Percentiles rank a stretch among this genome's conserved stretches.
Evolutionary conservation across 257 asterid genomes (phyloP).

Genomic region (Solanum sitiens): DNA sequence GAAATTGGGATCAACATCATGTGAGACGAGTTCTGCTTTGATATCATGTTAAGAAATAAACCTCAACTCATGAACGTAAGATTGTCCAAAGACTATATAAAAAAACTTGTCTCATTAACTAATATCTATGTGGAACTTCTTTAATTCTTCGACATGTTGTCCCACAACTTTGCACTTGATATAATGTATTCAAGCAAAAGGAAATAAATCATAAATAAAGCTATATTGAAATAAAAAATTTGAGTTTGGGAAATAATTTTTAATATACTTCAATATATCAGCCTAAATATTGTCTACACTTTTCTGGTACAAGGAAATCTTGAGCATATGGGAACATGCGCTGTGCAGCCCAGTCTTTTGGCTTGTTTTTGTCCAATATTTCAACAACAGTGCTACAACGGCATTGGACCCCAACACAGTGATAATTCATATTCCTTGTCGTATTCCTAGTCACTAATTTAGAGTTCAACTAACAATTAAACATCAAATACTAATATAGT

Average conservation of each 20-base stretch:
- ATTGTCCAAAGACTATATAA: too few species aligned
- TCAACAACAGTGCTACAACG: slow-evolving; percentile 77
- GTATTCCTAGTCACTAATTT: neutral
- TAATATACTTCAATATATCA: neutral
- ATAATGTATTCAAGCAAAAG: neutral
- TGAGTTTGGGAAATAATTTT: neutral
- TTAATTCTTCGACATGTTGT: neutral
- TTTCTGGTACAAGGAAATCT: slow-evolving; percentile 5
- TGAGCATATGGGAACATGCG: slow-evolving; percentile 40
- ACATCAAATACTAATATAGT: neutral
- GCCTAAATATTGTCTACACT: neutral
- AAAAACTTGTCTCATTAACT: too few species aligned
- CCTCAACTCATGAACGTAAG: too few species aligned
- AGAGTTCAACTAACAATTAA: neutral
- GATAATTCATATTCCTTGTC: slow-evolving; percentile 23
- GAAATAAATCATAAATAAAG: neutral
- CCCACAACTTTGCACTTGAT: neutral
- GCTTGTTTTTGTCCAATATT: slow-evolving; percentile 56
- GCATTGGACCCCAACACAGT: slow-evolving; percentile 61
- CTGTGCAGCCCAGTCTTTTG: slow-evolving; percentile 44
- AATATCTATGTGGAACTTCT: too few species aligned
- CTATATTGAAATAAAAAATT: neutral
- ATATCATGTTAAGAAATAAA: neutral
- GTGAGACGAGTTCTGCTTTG: neutral
- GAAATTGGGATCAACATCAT: too few species aligned